Base-by-base conservation (phyloP, 768 basidiomycete genomes). In the Pleurotus sapidus region DNA sequence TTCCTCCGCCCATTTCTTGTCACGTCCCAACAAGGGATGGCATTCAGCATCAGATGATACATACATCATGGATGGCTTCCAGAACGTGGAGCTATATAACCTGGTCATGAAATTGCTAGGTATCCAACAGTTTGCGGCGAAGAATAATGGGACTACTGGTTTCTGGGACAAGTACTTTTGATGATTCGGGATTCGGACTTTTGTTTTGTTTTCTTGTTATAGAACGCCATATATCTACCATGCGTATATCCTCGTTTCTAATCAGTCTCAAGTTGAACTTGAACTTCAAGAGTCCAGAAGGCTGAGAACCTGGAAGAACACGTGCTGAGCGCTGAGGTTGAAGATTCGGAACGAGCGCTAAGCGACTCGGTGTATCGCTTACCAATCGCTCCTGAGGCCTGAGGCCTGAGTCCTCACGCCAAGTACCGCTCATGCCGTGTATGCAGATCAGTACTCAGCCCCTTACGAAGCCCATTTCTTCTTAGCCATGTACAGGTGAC, bases 91-190 rank as follows among this genome's bases (percentile, higher is more conserved):
- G 72, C 72, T 97, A 25, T 95, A 95, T 69, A 87, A 86, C 60
- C 84, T 96, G 18, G 78, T 94, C 56, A 81, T 85, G 74, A 88
- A 84, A 67, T 73, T 95, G 39, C 73, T 95, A 25, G 88, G 84
- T 5, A 81, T 91, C 37, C 77, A 82, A 61, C 64, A 72, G 7
- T 72, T 70, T 49, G 79, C 81, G 7, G 87, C 86, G 27, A 63
- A 68, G 15, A 92, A 80, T 46, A 95, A 95, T 63, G 93, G 93
- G 25, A 93, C 92, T 2, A 55, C 55, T 25, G 86, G 87, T 9
- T 95, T 95, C 70, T 96, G 94, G 94, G 84, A 93, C 66, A 75
- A 76, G 60, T 93, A 89, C 69, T 74, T 94, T 51, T 86, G 57
- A 67, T 48, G 30, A 57, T 15, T 50, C 43, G 12, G 42, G 5